Evolutionary conservation across 176 grass and related monocot species (phyloP), one percentile per base, ranked within the genome.

Genomic region (Themeda triandra): DNA sequence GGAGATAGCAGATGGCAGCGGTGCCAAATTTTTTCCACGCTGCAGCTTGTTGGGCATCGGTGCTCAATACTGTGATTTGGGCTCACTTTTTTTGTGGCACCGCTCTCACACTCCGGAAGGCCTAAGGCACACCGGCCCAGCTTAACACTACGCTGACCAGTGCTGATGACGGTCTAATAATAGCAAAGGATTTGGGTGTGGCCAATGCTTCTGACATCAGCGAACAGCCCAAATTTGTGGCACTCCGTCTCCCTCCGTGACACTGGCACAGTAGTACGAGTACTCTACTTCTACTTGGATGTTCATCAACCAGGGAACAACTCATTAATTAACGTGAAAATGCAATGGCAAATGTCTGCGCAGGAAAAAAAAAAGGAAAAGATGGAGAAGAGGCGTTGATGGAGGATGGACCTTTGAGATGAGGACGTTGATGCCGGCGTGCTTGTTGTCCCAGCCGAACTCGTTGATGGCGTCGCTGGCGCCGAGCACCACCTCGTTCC

Each of bases 401-500:
- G 6, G 53, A 56, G 0, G 12, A 15, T 21, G 35, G 59, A 97
- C 95, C 95, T 98, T 95, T 25, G 92, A 95, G 73, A 95, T 92
- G 75, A 98, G 92, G 80, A 98, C 89, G 84, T 98, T 95, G 35
- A 95, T 95, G 33, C 95, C 95, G 46, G 95, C 95, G 64, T 98
- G 95, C 85, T 98, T 98, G 79, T 98, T 98, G 67, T 98, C 95
- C 95, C 95, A 98, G 2, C 92, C 92, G 79, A 98, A 98, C 87
- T 98, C 95, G 80, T 95, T 95, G 70, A 92, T 91, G 75, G 83
- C 74, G 21, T 95, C 95, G 89, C 95, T 94, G 13, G 95, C 95
- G 69, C 91, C 90, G 63, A 97, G 87, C 80, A 92, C 88, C 63
- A 88, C 90, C 86, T 97, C 95, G 85, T 97, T 97, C 69, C 56